phyloP scores from a whole-genome alignment of 2,329 filamentous ascomycete species.

The Trichoderma guizhouense region DNA sequence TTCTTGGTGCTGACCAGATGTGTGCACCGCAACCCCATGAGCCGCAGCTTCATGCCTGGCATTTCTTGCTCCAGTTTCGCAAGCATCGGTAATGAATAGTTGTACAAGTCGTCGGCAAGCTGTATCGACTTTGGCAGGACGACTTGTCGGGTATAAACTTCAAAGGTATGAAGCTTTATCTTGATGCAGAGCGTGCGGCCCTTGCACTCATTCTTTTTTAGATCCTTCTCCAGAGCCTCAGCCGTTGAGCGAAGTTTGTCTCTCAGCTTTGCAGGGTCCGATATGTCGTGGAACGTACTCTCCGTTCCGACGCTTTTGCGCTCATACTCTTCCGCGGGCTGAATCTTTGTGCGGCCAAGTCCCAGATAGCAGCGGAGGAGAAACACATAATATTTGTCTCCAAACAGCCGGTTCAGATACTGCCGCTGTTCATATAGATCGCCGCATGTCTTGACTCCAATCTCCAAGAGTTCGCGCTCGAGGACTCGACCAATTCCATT shows the following conservation, averaged over 20 bases:
- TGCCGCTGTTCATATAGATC: constrained; percentile 78
- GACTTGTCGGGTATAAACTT: constrained; percentile 81
- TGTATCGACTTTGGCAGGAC: constrained; percentile 69
- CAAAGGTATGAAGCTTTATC: constrained; percentile 90
- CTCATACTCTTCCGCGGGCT: constrained; percentile 84
- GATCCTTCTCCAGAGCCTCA: constrained; percentile 81
- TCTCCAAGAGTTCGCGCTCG: constrained; percentile 82
- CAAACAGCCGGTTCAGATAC: constrained; percentile 74
- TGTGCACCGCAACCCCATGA: constrained; percentile 88
- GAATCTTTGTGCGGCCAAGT: constrained; percentile 77
- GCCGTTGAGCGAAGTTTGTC: constrained; percentile 78
- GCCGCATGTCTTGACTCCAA: constrained; percentile 84
- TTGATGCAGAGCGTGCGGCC: constrained; percentile 90
- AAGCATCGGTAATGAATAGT: constrained; percentile 76
- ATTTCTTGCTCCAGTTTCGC: constrained; percentile 80
- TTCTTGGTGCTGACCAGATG: constrained; percentile 85
- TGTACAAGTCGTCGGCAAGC: constrained; percentile 78
- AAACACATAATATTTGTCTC: constrained; percentile 87
- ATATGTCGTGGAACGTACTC: constrained; percentile 81
- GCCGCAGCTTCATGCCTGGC: constrained; percentile 70
- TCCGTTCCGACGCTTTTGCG: constrained; percentile 94
- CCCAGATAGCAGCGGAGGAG: constrained; percentile 81
- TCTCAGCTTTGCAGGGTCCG: constrained; percentile 62
- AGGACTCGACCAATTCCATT: constrained; percentile 94
- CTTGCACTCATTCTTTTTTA: constrained; percentile 75